Evolutionary conservation across 2,329 filamentous ascomycete genomes (phyloP).

Genomic region (Xylariales sp.): DNA sequence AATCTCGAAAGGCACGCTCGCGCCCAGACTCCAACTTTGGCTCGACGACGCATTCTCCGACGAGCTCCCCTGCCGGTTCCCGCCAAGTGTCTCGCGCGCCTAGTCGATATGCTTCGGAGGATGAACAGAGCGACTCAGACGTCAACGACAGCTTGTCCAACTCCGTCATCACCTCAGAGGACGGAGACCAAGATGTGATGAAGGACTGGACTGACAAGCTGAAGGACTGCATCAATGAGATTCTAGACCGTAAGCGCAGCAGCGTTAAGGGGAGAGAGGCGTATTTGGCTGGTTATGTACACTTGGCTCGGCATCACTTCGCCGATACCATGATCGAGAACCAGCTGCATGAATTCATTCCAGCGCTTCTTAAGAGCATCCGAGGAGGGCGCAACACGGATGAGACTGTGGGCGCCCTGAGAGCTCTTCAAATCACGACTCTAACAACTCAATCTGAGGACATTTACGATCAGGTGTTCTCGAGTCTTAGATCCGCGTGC

Average conservation of each 20-base stretch:
- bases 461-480: constrained; percentile 59
- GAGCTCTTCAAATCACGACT: constrained; percentile 66
- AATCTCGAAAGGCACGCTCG: constrained; percentile 63
- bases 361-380: constrained; percentile 65
- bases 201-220: constrained; percentile 60
- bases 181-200: constrained; percentile 55
- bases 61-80: constrained; percentile 52
- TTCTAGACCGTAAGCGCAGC: constrained; percentile 72
- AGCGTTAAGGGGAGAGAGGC: constrained; percentile 67
- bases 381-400: constrained; percentile 63
- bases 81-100: constrained; percentile 54
- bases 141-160: constrained; percentile 42
- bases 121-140: constrained; percentile 56
- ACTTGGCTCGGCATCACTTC: constrained; percentile 65
- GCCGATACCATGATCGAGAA: constrained; percentile 57
- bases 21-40: constrained; percentile 50
- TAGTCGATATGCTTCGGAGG: constrained; percentile 61
- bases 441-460: constrained; percentile 62
- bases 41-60: constrained; percentile 55
- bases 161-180: constrained; percentile 56
- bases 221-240: constrained; percentile 62
- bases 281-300: constrained; percentile 56
- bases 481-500: constrained; percentile 57
- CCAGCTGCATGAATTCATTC: constrained; percentile 57
- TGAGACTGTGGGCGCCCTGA: constrained; percentile 67